Evolutionary conservation across 108 stramenopile species (phyloP), one percentile per base, ranked within the genome.

Genomic region (Cylindrotheca fusiformis): DNA sequence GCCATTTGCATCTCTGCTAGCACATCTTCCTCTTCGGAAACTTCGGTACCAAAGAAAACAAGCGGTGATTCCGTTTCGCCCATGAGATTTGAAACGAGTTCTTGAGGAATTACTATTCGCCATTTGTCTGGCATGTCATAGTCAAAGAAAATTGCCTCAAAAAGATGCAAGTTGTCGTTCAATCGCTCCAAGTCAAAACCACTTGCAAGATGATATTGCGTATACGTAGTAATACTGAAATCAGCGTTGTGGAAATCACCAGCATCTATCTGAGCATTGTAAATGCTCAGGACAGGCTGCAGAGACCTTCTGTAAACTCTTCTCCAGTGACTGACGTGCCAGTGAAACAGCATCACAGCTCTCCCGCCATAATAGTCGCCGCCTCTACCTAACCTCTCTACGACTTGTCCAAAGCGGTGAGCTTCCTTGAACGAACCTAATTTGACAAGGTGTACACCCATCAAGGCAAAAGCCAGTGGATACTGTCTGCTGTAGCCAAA

Each of bases 261-360:
- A 31, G 32, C 32, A 28, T 71, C 70, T 10, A 71, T 46, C 51
- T 71, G 70, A n/a, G 45, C 62, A 48, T 71, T 71, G 48, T 71
- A 71, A 20, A 71, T 58, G 21, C 26, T n/a, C 10, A 71, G 48
- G 1, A 71, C 48, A 22, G 62, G 70, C 27, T 56, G 55, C 30
- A 71, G 30, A 21, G 12, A 49, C 25, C 61, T 47, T 41, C 47
- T 55, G 55, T 71, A 71, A 4, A 49, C 18, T 22, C 70, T 52
- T 5, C 48, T 46, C 62, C 61, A 64, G 32, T 71, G 70, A 45
- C 70, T 64, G 19, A 71, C 33, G 30, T 71, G 20, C 55, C 55
- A 57, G 58, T 71, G 70, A 26, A 64, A 71, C 17, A 64, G 27
- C 27, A 53, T 53, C n/a, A 64, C 55, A 20, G 70, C 50, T 28